These are phyloP conservation scores for Leccinum ochraceum DNA, from an alignment of 768 basidiomycete species.

Conservation along the genomic window DNA sequence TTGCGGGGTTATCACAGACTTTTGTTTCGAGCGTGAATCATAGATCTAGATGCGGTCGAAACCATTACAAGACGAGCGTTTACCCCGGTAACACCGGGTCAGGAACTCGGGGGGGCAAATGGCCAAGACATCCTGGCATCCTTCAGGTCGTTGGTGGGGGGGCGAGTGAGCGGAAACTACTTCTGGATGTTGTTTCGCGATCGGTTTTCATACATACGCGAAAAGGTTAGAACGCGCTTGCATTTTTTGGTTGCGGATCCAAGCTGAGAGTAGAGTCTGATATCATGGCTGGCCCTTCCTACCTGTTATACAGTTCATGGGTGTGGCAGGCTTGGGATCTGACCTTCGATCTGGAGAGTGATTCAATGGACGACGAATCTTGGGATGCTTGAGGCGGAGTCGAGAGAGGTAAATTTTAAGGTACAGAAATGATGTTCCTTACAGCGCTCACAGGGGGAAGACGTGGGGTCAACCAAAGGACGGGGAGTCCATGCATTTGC, in stretches of 20 bases:
- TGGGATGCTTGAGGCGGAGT: conserved; percentile 1
- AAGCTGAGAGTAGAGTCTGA: neutral
- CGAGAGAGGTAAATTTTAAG: neutral
- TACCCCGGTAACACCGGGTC: conserved; percentile 1
- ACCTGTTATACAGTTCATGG: neutral
- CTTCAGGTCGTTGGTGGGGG: conserved; percentile 1
- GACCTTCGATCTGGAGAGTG: conserved; percentile 1
- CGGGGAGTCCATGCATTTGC: neutral
- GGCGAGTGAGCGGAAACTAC: neutral
- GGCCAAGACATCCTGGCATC: neutral
- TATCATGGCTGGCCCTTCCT: neutral
- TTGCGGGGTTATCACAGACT: neutral
- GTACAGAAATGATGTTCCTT: conserved; percentile 8
- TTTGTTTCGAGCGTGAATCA: neutral
- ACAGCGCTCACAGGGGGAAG: conserved; percentile 4
- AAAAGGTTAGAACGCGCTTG: conserved; percentile 6
- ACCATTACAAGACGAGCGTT: neutral
- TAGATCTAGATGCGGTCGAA: neutral
- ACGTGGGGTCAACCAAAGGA: neutral
- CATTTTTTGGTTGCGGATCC: neutral
- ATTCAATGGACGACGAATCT: neutral
- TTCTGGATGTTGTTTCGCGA: neutral
- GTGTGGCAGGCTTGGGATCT: conserved; percentile 1
- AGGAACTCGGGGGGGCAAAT: neutral
- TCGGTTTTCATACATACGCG: neutral